phyloP scores from a whole-genome alignment of 1,139 yeast genomes.

The Yamadazyma membranifaciens region DNA sequence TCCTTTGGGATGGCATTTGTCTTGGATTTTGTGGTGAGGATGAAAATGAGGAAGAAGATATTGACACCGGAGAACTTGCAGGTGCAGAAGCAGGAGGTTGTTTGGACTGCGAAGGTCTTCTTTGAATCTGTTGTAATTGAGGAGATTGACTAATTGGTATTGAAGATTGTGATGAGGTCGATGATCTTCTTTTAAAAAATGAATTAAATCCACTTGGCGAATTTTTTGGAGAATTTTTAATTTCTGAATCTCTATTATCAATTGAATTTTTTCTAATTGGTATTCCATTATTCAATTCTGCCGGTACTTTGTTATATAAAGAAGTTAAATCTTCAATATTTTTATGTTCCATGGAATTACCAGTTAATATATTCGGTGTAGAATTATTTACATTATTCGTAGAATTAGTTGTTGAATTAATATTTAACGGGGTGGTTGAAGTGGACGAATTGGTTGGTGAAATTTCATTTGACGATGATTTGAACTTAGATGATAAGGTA shows the following conservation, averaged over 20 bases:
- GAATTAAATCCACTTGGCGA: constrained; percentile 14
- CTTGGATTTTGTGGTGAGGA: too few species aligned
- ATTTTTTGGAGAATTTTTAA: constrained; percentile 6
- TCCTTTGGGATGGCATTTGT: not conserved
- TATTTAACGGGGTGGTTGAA: not conserved
- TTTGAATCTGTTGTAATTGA: constrained; percentile 1
- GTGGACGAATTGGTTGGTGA: constrained; percentile 6
- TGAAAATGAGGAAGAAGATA: too few species aligned
- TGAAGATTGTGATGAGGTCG: constrained; percentile 13
- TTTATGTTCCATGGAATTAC: constrained; percentile 6
- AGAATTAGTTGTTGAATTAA: not conserved
- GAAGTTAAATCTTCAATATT: constrained; percentile 6
- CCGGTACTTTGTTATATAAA: constrained; percentile 14
- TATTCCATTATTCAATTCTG: constrained; percentile 15
- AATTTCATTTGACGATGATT: constrained; percentile 17
- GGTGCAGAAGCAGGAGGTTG: not conserved
- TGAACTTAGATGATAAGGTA: constrained; percentile 56
- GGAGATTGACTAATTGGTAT: not conserved
- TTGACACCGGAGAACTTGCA: too few species aligned
- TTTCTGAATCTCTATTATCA: not conserved
- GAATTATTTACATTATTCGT: not conserved
- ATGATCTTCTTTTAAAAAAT: constrained; percentile 17
- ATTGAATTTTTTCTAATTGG: constrained; percentile 13
- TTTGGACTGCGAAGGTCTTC: constrained; percentile 1
- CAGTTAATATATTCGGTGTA: constrained; percentile 9